Evolutionary conservation across 257 asterid genomes (phyloP), one percentile per base, ranked within the genome.

Genomic region (Hygrophila difformis): DNA sequence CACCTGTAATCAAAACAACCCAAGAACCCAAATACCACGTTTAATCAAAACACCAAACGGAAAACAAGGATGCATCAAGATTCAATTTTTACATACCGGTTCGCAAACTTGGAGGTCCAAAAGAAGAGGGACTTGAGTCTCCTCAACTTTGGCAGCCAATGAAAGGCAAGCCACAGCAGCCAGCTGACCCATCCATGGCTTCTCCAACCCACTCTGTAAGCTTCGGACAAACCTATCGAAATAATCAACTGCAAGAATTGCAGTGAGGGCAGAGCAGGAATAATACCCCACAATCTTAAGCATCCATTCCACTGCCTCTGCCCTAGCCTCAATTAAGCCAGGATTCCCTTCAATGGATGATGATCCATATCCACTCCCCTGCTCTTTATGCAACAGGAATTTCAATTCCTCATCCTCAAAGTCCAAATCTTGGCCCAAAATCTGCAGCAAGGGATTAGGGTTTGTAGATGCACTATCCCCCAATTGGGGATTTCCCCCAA

Each of bases 131-230:
- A 69, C 85, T 1, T 61, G 58, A 36, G 62, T 67, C 38, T 77
- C 86, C 18, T 77, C 86, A 12, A 73, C 74, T 64, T 77, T 77
- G 5, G 86, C 86, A 64, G 86, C 82, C 50, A 77, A 28, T 18
- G 86, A 77, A 33, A 77, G 67, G 43, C 74, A 73, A 43, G 82
- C 69, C 12, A 73, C 86, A 17, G 82, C 82, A 36, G 79, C 63
- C 11, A 77, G 57, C 1, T 77, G 86, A 44, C 59, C 35, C 79
- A 64, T 64, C 82, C 86, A 77, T 53, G 79, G 82, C 74, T 64
- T 70, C 55, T 77, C 73, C 3, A 15, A 47, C 10, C 50, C 21
- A 6, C 46, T 52, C 13, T 44, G 9, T 17, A 55, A 60, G 17
- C 57, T n/a, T 5, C 16, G 39, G 11, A 68, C 44, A 37, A 77